These are phyloP conservation scores for Eucalyptus pauciflora DNA, from an alignment of 345 rosid genomes.

Conservation along the genomic window DNA sequence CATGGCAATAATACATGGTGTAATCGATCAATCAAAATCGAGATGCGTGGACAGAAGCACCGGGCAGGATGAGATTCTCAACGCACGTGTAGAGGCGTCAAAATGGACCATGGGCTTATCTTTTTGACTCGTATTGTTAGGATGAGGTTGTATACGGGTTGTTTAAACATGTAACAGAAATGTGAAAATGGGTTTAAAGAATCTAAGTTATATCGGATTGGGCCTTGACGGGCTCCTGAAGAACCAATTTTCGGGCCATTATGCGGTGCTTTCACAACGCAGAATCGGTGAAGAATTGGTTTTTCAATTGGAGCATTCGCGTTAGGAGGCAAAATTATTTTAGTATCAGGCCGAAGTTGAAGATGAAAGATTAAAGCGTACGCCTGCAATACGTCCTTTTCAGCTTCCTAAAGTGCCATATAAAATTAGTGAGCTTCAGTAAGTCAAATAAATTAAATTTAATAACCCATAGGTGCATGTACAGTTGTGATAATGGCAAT, in stretches of 20 bases:
- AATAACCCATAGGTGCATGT: background rate
- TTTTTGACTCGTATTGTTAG: background rate
- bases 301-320: background rate
- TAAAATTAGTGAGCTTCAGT: no score
- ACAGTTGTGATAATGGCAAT: no score
- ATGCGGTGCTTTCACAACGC: background rate
- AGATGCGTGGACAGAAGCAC: background rate
- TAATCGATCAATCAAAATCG: background rate
- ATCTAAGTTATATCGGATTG: background rate
- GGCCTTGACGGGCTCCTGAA: background rate
- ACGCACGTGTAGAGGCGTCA: fast-evolving
- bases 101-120: background rate
- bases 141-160: background rate
- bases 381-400: background rate
- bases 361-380: background rate
- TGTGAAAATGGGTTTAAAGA: background rate
- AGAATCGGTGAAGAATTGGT: no score
- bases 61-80: no score
- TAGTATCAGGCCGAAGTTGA: background rate
- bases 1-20: fast-evolving
- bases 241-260: background rate
- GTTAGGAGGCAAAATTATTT: background rate
- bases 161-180: background rate
- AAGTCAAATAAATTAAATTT: no score
- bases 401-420: background rate